phyloP scores from a whole-genome alignment of 352 stramenopile genomes.

The Pythium utonaiense region DNA sequence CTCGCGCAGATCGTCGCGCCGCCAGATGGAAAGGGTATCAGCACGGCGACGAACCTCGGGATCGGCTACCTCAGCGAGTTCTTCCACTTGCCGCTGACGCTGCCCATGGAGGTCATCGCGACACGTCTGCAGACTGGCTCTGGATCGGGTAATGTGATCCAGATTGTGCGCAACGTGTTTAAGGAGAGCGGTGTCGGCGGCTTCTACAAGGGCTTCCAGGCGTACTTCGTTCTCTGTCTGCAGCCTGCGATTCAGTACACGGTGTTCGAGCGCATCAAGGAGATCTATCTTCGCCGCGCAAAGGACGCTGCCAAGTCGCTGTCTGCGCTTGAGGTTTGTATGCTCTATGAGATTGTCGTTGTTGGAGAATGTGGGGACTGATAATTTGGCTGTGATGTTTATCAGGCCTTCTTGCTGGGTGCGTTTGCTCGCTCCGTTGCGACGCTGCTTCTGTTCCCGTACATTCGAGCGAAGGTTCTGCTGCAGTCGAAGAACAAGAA shows the following conservation, averaged over 20 bases:
- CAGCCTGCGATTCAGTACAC: constrained; percentile 98
- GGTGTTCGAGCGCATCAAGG: constrained; percentile 91
- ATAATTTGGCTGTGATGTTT: constrained; percentile 22
- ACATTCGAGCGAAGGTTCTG: constrained; percentile 95
- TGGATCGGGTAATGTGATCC: constrained; percentile 38
- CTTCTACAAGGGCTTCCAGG: constrained; percentile 88
- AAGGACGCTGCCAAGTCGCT: constrained; percentile 56
- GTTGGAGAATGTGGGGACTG: background rate
- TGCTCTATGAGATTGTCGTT: background rate
- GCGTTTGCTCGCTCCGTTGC: constrained; percentile 92
- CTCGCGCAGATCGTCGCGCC: constrained; percentile 59
- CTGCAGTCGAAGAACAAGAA: constrained; percentile 88
- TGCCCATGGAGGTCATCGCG: constrained; percentile 88
- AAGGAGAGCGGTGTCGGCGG: constrained; percentile 59
- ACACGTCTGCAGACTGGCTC: constrained; percentile 77
- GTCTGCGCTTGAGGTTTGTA: constrained; percentile 59
- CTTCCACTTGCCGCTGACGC: constrained; percentile 69
- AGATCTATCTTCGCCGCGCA: constrained; percentile 60
- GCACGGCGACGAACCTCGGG: constrained; percentile 62
- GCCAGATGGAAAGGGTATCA: constrained; percentile 54
- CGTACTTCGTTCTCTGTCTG: constrained; percentile 94
- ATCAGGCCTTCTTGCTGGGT: constrained; percentile 94
- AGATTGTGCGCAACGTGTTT: constrained; percentile 65
- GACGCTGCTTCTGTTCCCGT: constrained; percentile 96
- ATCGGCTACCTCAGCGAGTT: constrained; percentile 86